Conservation (phyloP, 2,329 filamentous ascomycete genomes). For the Dryadomyces sulphureus region DNA sequence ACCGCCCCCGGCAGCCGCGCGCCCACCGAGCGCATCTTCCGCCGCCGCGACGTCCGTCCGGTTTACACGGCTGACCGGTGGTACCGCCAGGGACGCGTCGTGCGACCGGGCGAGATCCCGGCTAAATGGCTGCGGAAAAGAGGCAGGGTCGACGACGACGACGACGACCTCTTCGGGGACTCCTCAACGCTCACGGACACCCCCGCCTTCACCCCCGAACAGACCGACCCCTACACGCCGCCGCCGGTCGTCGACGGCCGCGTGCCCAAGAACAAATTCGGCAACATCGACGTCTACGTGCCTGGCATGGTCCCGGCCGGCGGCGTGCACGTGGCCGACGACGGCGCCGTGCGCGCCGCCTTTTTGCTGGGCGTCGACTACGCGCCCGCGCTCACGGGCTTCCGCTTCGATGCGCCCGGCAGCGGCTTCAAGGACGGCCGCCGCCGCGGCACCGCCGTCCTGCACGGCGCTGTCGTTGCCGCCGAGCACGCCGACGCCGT, state of each 20-base stretch:
- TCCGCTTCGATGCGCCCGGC: slow-evolving; percentile 52
- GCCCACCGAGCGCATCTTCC: slow-evolving; percentile 63
- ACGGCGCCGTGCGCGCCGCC: slow-evolving; percentile 55
- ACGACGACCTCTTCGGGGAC: slow-evolving; percentile 11
- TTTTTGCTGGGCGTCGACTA: slow-evolving; percentile 68
- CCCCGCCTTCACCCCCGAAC: slow-evolving; percentile 44
- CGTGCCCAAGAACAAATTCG: slow-evolving; percentile 82
- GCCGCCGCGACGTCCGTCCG: slow-evolving; percentile 63
- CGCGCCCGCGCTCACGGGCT: slow-evolving; percentile 79
- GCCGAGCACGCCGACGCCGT: slow-evolving; percentile 58
- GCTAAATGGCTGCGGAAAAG: slow-evolving; percentile 51
- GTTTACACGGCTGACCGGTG: slow-evolving; percentile 75
- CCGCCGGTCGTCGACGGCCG: slow-evolving; percentile 60
- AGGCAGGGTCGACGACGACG: slow-evolving; percentile 14
- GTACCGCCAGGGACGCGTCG: slow-evolving; percentile 74
- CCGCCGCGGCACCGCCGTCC: slow-evolving; percentile 69
- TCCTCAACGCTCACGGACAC: slow-evolving; percentile 26
- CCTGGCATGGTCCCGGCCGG: slow-evolving; percentile 80
- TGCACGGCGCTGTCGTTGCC: slow-evolving; percentile 66
- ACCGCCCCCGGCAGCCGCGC: slow-evolving; percentile 46
- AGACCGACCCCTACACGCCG: slow-evolving; percentile 60
- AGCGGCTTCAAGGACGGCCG: slow-evolving; percentile 26
- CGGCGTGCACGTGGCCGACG: slow-evolving; percentile 53
- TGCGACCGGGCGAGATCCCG: slow-evolving; percentile 66
- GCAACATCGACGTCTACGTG: slow-evolving; percentile 88